A percentile compares a stretch with the other conserved stretches of the same genome.
Conservation (phyloP, 2,329 filamentous ascomycete species). For the Neonectria coccinea region DNA sequence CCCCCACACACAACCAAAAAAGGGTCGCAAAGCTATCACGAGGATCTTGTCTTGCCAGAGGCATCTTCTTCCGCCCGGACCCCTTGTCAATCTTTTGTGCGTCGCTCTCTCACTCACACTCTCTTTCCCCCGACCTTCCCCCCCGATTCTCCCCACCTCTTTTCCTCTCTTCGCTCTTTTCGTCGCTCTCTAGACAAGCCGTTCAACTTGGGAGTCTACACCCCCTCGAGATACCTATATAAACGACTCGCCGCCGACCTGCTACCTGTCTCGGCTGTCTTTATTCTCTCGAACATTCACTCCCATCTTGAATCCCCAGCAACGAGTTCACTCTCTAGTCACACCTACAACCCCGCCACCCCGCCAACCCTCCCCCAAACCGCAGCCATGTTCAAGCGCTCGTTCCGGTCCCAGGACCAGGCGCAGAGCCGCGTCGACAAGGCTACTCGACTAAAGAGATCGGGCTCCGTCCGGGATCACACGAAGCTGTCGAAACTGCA, state of each 20-base stretch:
- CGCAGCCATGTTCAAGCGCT: slow-evolving; percentile 88
- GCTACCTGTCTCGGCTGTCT: slow-evolving; percentile 18
- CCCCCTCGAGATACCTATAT: slow-evolving; percentile 20
- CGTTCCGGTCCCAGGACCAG: slow-evolving; percentile 81
- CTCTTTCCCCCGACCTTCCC: slow-evolving; percentile 38
- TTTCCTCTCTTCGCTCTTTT: slow-evolving; percentile 60
- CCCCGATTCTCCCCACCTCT: slow-evolving; percentile 41
- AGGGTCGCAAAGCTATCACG: slow-evolving; percentile 69
- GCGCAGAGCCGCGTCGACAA: slow-evolving; percentile 79
- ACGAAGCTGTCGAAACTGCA: slow-evolving; percentile 87
- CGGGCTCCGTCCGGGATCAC: slow-evolving; percentile 71
- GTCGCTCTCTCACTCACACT: slow-evolving; percentile 50
- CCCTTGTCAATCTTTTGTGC: slow-evolving; percentile 62
- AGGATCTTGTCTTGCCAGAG: slow-evolving; percentile 64
- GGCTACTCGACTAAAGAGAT: slow-evolving; percentile 81
- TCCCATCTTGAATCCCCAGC: slow-evolving; percentile 35
- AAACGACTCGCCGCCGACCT: slow-evolving; percentile 18
- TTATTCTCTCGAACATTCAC: slow-evolving; percentile 28
- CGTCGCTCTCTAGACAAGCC: slow-evolving; percentile 62
- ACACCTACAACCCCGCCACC: slow-evolving; percentile 26
- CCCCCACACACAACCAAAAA: slow-evolving; percentile 66
- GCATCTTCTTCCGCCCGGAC: slow-evolving; percentile 65
- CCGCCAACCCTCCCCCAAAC: slow-evolving; percentile 31
- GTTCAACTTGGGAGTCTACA: slow-evolving; percentile 38
- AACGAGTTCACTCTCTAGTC: slow-evolving; percentile 47